A percentile compares a stretch with the other conserved stretches of the same genome.
Conservation (phyloP, 495 filamentous ascomycete genomes). For the Arthonia radiata region DNA sequence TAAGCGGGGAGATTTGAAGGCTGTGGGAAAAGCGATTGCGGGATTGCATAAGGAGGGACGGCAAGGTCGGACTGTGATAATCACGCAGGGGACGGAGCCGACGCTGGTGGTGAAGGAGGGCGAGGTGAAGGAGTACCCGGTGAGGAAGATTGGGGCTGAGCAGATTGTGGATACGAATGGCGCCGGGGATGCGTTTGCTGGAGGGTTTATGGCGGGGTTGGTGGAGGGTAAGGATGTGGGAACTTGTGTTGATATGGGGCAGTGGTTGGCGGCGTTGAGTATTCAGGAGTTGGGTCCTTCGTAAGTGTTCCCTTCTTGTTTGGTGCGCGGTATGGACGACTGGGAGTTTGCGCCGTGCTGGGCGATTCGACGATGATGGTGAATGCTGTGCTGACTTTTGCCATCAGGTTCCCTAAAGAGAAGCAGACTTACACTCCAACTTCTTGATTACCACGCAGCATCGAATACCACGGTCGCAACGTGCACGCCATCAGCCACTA, state of each 20-base stretch:
- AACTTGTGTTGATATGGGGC: conserved; percentile 59
- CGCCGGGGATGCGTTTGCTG: conserved; percentile 90
- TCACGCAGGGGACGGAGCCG: conserved; percentile 82
- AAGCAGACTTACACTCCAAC: too few species aligned
- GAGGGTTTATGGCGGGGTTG: conserved; percentile 74
- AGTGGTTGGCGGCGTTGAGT: conserved; percentile 81
- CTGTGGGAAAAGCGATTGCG: conserved; percentile 69
- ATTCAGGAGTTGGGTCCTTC: conserved; percentile 88
- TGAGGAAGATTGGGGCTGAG: conserved; percentile 45
- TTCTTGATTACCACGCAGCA: too few species aligned
- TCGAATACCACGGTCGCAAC: too few species aligned
- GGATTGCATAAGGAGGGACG: conserved; percentile 79
- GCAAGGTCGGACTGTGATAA: conserved; percentile 50
- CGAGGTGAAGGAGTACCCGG: conserved; percentile 48
- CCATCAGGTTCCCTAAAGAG: too few species aligned
- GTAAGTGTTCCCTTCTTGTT: conserved; percentile 33
- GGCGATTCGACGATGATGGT: too few species aligned
- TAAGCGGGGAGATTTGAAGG: conserved; percentile 15
- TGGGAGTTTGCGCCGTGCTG: too few species aligned
- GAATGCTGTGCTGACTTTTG: too few species aligned
- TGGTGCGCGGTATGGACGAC: too few species aligned
- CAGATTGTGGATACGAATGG: conserved; percentile 89
- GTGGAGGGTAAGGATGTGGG: conserved; percentile 60
- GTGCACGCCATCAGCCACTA: too few species aligned
- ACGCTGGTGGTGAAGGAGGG: conserved; percentile 59